These are phyloP conservation scores for Sarocladiaceae sp. DNA, from an alignment of 2,329 filamentous ascomycete genomes.

Conservation along the genomic window DNA sequence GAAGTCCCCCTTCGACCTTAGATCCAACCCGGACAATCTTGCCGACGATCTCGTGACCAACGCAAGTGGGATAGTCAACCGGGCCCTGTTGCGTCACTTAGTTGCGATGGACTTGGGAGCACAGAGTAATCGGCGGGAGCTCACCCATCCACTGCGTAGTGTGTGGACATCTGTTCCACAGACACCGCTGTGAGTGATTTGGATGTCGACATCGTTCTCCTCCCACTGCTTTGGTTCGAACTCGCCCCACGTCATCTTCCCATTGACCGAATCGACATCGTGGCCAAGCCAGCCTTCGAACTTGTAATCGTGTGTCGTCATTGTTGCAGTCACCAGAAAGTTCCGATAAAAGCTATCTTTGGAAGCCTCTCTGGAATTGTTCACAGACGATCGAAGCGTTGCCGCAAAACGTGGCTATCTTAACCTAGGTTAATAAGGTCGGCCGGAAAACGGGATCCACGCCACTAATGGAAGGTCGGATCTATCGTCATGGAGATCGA, in stretches of 20 bases:
- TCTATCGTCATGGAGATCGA: not conserved
- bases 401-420: too few relatives aligned
- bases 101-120: not conserved
- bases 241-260: slow-evolving; percentile 46
- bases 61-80: slow-evolving; percentile 38
- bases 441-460: slow-evolving; percentile 6
- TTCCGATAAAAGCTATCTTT: too few relatives aligned
- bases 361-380: too few relatives aligned
- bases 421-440: not conserved
- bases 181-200: slow-evolving; percentile 58
- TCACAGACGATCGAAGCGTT: too few relatives aligned
- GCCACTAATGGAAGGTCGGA: too few relatives aligned
- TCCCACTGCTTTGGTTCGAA: slow-evolving; percentile 58
- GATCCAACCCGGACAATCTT: slow-evolving; percentile 47
- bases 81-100: slow-evolving; percentile 11
- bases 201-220: slow-evolving; percentile 58
- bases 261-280: slow-evolving; percentile 31
- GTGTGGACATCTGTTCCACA: slow-evolving; percentile 56
- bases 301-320: slow-evolving; percentile 29
- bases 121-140: slow-evolving; percentile 11
- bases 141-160: slow-evolving; percentile 42
- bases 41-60: slow-evolving; percentile 63
- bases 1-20: slow-evolving; percentile 38
- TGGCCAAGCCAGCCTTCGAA: slow-evolving; percentile 47
- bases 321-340: too few relatives aligned